Percentiles rank a stretch among this genome's conserved stretches.
phyloP scores from a whole-genome alignment of 1,284 basidiomycete species.

The Apiotrichum veenhuisii region DNA sequence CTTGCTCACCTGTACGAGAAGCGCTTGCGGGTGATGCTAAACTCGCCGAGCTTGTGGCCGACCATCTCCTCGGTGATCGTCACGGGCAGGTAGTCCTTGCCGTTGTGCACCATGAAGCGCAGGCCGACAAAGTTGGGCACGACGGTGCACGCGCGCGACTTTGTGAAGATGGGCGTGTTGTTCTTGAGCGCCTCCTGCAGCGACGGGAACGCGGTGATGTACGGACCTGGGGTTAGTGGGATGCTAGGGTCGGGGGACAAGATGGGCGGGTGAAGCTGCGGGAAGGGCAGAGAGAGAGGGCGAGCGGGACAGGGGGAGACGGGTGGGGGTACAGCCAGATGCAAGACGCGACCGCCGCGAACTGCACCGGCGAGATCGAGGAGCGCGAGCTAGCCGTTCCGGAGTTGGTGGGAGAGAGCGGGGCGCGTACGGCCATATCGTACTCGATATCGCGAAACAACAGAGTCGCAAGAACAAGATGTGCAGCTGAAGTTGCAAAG shows the following conservation, averaged over 20 bases:
- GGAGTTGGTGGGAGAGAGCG: too few relatives aligned
- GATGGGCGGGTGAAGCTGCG: not conserved
- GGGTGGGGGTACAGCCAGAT: too few relatives aligned
- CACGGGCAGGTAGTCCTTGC: conserved; percentile 83
- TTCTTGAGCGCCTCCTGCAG: conserved; percentile 75
- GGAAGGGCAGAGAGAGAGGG: too few relatives aligned
- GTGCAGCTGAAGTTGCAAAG: too few relatives aligned
- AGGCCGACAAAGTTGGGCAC: conserved; percentile 91
- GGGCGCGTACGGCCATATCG: too few relatives aligned
- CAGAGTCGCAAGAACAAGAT: too few relatives aligned
- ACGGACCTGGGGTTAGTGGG: conserved; percentile 65
- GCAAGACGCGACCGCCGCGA: too few relatives aligned
- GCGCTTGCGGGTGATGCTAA: conserved; percentile 72
- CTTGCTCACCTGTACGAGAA: conserved; percentile 50
- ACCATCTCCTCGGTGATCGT: conserved; percentile 95
- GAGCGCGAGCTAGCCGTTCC: too few relatives aligned
- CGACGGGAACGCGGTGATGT: conserved; percentile 91
- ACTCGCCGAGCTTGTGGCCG: conserved; percentile 95
- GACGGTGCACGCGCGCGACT: conserved; percentile 86
- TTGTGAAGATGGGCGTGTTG: conserved; percentile 82
- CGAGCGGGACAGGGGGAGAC: too few relatives aligned
- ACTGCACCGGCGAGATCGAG: too few relatives aligned
- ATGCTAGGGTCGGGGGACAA: conserved; percentile 10
- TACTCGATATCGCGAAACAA: too few relatives aligned
- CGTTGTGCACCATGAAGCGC: conserved; percentile 90